These are phyloP conservation scores for Tetrahymena borealis DNA, from an alignment of 73 alveolate genomes.

Conservation along the genomic window DNA sequence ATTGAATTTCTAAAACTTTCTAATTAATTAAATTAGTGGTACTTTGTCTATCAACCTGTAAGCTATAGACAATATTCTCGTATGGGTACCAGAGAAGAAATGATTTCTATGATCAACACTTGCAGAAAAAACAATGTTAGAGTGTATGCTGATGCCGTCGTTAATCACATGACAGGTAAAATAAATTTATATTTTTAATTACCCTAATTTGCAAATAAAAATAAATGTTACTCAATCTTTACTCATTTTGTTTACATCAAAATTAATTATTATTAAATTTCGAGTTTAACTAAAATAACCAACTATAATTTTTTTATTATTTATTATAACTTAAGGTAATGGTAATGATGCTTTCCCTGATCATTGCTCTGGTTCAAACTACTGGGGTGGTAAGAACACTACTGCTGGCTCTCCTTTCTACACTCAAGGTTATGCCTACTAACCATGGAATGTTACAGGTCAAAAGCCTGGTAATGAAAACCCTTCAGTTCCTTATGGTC, in stretches of 20 bases:
- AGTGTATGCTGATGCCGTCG: conserved; percentile 93
- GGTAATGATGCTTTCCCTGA: conserved; percentile 87
- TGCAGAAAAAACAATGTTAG: conserved; percentile 80
- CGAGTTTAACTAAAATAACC: no score
- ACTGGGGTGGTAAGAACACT: conserved; percentile 77
- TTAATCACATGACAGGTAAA: conserved; percentile 86
- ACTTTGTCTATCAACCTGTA: conserved; percentile 89
- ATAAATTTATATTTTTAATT: no score
- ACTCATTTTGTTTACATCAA: neutral
- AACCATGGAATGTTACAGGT: conserved; percentile 58
- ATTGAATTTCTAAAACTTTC: neutral
- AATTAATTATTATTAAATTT: neutral
- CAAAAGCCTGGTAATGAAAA: conserved; percentile 77
- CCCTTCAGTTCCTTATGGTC: conserved; percentile 84
- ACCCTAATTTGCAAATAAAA: no score
- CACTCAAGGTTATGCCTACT: conserved; percentile 62
- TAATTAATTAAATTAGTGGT: conserved; percentile 50
- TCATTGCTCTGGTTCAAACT: conserved; percentile 66
- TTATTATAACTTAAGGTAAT: no score
- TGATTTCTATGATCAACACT: conserved; percentile 79
- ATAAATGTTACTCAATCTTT: no score
- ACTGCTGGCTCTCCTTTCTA: conserved; percentile 89
- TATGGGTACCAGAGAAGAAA: conserved; percentile 83
- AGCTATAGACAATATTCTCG: conserved; percentile 79
- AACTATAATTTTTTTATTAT: neutral